Base-by-base conservation (phyloP, 768 basidiomycete species). In the Serpula lacrymans region DNA sequence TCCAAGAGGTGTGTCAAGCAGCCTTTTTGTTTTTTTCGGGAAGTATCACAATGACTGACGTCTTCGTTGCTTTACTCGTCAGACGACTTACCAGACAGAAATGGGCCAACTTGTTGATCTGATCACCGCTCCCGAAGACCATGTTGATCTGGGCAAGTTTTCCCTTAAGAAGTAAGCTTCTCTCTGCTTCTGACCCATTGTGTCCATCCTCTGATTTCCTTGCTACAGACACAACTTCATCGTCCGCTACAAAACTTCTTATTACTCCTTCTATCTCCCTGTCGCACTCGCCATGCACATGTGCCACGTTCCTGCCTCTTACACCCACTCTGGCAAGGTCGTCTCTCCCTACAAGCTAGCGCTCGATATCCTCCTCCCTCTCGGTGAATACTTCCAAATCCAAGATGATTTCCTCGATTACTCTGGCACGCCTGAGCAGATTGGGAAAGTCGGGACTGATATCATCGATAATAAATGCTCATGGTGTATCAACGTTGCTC, bases 381-480 rank as follows among this genome's bases (percentile, higher is more conserved):
- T 98, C 42, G 95, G 95, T 34, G 93, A 96, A 64, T 99, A 98
- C 68, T 98, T 98, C 82, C 95, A 99, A 66, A 76, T 95, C 44
- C 95, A 99, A 65, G 95, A 98, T 59, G 95, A 98, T 66, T 97
- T 84, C 66, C 79, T 98, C 53, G 96, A 99, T 64, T 96, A 80
- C 59, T 83, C 87, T 14, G 92, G 84, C 4, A 78, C 88, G 6
- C 90, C 92, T 0, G 92, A 93, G 64, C 75, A 86, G 52, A 86
- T 97, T 37, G 95, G 95, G 34, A 98, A 99, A 69, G 82, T 99
- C 44, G 96, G 95, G 16, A 98, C 95, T 12, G 96, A 98, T 62
- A 99, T 99, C 55, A 63, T 97, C 43, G 95, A 99, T 66, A 97
- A 97, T 80, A 99, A 99, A 69, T 98, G 95, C 65, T 87, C 86